Base-by-base conservation (phyloP, 495 filamentous ascomycete genomes). In the Tuber microsphaerosporum region DNA sequence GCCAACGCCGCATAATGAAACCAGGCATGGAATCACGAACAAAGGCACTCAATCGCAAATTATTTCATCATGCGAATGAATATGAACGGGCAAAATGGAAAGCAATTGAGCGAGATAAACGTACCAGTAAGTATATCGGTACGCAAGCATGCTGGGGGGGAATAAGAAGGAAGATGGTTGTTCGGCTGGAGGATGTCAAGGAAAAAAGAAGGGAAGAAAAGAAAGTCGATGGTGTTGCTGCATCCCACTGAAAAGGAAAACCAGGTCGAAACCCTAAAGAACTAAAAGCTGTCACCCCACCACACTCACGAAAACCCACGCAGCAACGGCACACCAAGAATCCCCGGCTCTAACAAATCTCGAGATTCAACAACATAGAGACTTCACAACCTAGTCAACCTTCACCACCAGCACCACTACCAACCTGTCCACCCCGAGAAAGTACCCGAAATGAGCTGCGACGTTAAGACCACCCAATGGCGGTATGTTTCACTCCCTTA, bases 21-120 rank as follows among this genome's bases (percentile, higher is more conserved):
- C 92, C 88, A 92, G 93, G 93, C 90, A 90, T 92, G 88, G 91
- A 85, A 86, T 92, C 93, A 91, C 90, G 90, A 88, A 85, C 84
- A 65, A 84, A 85, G 83, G 85, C 85, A 90, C 81, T 97, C 93
- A 94, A 93, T 93, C 93, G 93, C 93, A 97, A 97, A 97, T 97
- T 97, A 95, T 92, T 84, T 88, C 93, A 94, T 96, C 93, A 93
- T 91, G 75, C 84, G 78, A 87, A 81, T 76, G 34, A 43, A 39
- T 26, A 61, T 10, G n/a, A 31, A 31, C 22, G 74, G 61, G 80
- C 69, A 72, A 42, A 41, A 2, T 34, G 65, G 70, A 72, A 70
- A 71, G 73, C 56, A 48, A 70, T 45, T 76, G 69, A 56, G 73
- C 69, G 73, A 75, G 45, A 70, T 73, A 41, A 75, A 74, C 71